Evolutionary conservation across 495 filamentous ascomycete genomes (phyloP).

Genomic region (Aspergillus leporis): DNA sequence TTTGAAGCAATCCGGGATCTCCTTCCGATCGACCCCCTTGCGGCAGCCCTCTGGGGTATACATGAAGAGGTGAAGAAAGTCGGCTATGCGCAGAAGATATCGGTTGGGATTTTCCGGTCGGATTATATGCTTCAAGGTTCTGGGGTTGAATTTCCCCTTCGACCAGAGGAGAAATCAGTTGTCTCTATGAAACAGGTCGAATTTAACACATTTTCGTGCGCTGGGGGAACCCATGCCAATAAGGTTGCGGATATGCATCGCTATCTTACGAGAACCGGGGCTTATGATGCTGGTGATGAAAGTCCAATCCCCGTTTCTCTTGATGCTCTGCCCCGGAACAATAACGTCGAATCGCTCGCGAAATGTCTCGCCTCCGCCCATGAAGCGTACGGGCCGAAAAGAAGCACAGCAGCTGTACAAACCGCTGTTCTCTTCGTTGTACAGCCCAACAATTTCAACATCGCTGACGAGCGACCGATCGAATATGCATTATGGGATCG

Average conservation of each 20-base stretch:
- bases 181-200: conserved; percentile 77
- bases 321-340: conserved; percentile 60
- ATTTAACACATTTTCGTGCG: conserved; percentile 89
- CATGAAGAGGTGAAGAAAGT: conserved; percentile 70
- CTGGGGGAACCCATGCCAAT: conserved; percentile 63
- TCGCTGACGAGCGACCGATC: conserved; percentile 71
- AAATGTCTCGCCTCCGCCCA: conserved; percentile 66
- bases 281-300: conserved; percentile 16
- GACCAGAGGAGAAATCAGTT: neutral
- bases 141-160: neutral
- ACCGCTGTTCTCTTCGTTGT: conserved; percentile 72
- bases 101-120: conserved; percentile 82
- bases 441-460: conserved; percentile 77
- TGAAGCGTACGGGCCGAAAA: conserved; percentile 57
- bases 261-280: conserved; percentile 26
- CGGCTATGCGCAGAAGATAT: conserved; percentile 56
- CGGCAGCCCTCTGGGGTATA: conserved; percentile 73
- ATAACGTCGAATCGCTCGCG: conserved; percentile 60
- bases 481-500: conserved; percentile 49
- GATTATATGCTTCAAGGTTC: conserved; percentile 81
- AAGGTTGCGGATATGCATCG: conserved; percentile 67
- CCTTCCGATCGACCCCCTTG: conserved; percentile 67
- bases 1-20: conserved; percentile 32
- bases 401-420: conserved; percentile 17
- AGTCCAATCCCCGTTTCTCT: conserved; percentile 23